Conservation (phyloP, 108 stramenopile species). For the Discostella stelligeroides region DNA sequence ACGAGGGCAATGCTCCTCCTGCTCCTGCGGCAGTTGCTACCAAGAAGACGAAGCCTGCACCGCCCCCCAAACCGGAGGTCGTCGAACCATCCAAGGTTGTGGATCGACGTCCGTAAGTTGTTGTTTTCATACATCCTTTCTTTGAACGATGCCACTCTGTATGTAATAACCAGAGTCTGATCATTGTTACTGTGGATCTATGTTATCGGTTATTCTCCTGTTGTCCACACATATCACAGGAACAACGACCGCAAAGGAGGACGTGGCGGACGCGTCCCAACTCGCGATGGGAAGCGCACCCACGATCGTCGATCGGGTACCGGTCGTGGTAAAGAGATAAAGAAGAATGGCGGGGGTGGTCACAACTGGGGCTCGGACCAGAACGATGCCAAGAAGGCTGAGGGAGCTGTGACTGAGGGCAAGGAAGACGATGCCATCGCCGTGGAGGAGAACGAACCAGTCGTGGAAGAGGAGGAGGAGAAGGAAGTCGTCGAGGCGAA, state of each 20-base stretch:
- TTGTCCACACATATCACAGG: slow-evolving; percentile 14
- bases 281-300: slow-evolving; percentile 84
- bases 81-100: slow-evolving; percentile 68
- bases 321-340: slow-evolving; percentile 90
- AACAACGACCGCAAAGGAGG: slow-evolving; percentile 81
- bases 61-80: slow-evolving; percentile 52
- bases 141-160: neutral
- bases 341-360: slow-evolving; percentile 89
- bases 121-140: neutral
- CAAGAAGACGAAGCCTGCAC: slow-evolving; percentile 53
- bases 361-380: slow-evolving; percentile 92
- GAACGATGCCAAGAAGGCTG: slow-evolving; percentile 77
- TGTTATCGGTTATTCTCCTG: neutral
- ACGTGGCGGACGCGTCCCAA: slow-evolving; percentile 68
- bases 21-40: slow-evolving; percentile 31
- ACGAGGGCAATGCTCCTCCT: slow-evolving; percentile 60
- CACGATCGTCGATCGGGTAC: slow-evolving; percentile 91
- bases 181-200: slow-evolving; percentile 1
- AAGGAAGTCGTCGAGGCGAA: slow-evolving; percentile 39
- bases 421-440: slow-evolving; percentile 50
- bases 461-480: slow-evolving; percentile 24
- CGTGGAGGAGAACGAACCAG: slow-evolving; percentile 36
- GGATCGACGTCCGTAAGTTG: slow-evolving; percentile 43
- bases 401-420: slow-evolving; percentile 58
- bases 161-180: neutral